A percentile compares a stretch with the other conserved stretches of the same genome.
Evolutionary conservation across 305 asterid species (phyloP).

Genomic region (Lippia alba): DNA sequence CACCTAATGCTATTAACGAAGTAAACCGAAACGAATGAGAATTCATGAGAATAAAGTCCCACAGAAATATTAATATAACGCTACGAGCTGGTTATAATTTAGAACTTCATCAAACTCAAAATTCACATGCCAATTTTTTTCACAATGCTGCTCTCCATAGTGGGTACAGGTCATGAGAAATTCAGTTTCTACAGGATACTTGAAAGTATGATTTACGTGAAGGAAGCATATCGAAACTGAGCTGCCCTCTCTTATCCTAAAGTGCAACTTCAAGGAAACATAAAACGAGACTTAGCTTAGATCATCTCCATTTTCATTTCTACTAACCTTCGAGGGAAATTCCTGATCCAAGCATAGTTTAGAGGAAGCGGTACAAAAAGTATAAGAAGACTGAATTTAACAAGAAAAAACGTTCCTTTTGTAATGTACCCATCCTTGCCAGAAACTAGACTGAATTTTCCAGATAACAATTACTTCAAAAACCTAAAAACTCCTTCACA

Average conservation of each 20-base stretch:
- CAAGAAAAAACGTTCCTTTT: neutral
- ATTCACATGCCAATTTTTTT: neutral
- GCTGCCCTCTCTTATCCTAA: neutral
- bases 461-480: neutral
- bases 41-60: neutral
- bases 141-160: too few relatives aligned
- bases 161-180: neutral
- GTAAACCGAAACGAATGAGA: neutral
- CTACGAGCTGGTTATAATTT: neutral
- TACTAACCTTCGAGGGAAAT: neutral
- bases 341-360: neutral
- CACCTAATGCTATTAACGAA: neutral
- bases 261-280: neutral
- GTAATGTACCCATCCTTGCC: neutral
- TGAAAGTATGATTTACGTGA: conserved; percentile 6
- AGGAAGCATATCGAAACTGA: neutral
- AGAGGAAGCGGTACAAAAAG: neutral
- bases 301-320: neutral
- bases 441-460: neutral
- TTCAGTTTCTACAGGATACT: neutral
- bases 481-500: neutral
- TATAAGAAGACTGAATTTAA: neutral
- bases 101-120: conserved; percentile 8
- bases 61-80: neutral
- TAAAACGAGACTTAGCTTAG: neutral